A percentile compares a stretch with the other conserved stretches of the same genome.
Evolutionary conservation across 2,329 filamentous ascomycete species (phyloP).

Genomic region (Escovopsis weberi): DNA sequence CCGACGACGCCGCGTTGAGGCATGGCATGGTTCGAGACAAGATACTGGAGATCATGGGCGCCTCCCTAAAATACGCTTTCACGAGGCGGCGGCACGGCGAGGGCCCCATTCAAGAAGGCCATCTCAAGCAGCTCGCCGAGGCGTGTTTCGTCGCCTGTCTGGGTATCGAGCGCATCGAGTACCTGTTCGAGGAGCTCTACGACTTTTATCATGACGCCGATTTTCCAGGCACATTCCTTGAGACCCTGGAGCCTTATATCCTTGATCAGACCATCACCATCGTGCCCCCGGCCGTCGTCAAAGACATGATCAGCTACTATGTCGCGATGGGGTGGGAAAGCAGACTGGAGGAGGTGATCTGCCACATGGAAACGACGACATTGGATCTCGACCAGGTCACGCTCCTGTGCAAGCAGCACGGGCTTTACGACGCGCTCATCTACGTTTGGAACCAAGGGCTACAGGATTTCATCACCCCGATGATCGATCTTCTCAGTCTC

Average conservation of each 20-base stretch:
- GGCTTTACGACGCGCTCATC: constrained; percentile 85
- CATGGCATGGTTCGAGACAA: constrained; percentile 79
- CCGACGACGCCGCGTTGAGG: constrained; percentile 62
- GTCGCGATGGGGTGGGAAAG: constrained; percentile 60
- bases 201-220: constrained; percentile 74
- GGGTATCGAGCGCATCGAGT: constrained; percentile 62
- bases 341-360: constrained; percentile 85
- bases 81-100: constrained; percentile 13
- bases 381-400: constrained; percentile 93
- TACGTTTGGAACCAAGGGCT: constrained; percentile 95
- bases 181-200: constrained; percentile 83
- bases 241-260: constrained; percentile 79
- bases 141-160: constrained; percentile 75
- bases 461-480: constrained; percentile 75
- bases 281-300: constrained; percentile 72
- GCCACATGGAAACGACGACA: constrained; percentile 76
- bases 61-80: constrained; percentile 83
- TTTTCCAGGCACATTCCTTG: constrained; percentile 63
- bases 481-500: constrained; percentile 70
- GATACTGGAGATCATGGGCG: constrained; percentile 82
- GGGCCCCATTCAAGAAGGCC: constrained; percentile 33
- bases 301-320: constrained; percentile 72
- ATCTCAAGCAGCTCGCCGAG: constrained; percentile 64
- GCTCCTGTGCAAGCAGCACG: constrained; percentile 75
- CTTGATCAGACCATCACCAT: constrained; percentile 59